phyloP scores from a whole-genome alignment of 495 filamentous ascomycete genomes.

The Podospora pseudopauciseta region DNA sequence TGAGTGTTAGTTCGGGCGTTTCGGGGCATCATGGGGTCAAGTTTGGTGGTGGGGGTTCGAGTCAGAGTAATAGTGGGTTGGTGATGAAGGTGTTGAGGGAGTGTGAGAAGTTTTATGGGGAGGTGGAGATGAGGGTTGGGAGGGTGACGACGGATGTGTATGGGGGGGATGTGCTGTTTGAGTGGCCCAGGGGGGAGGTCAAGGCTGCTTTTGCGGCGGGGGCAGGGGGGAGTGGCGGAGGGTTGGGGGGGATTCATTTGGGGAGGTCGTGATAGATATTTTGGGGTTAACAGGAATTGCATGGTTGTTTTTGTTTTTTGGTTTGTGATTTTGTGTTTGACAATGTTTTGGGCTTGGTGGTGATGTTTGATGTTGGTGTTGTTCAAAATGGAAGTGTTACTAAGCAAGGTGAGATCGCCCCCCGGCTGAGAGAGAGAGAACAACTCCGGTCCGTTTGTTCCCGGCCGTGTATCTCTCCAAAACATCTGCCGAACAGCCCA shows the following conservation, averaged over 20 bases:
- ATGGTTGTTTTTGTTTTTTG: not conserved
- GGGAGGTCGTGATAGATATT: not conserved
- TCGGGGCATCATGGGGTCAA: not conserved
- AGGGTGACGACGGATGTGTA: conserved; percentile 58
- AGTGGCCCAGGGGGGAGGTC: conserved; percentile 53
- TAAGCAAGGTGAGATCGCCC: not conserved
- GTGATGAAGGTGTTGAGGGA: conserved; percentile 75
- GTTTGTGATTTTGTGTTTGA: not conserved
- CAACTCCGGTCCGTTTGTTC: not conserved
- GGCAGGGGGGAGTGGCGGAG: not conserved
- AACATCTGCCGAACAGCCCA: conserved; percentile 9
- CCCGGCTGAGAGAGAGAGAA: not conserved
- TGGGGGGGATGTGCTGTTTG: conserved; percentile 52
- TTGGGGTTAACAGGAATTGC: not conserved
- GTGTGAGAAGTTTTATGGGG: conserved; percentile 74
- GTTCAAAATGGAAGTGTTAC: too few relatives aligned
- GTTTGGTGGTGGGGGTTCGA: conserved; percentile 4
- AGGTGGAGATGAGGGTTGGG: conserved; percentile 66
- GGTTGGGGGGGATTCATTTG: not conserved
- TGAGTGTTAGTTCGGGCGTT: conserved; percentile 8
- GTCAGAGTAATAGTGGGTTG: conserved; percentile 48
- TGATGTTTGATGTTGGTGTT: not conserved
- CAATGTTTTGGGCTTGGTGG: not conserved
- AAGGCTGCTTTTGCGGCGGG: conserved; percentile 47
- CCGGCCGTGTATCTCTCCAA: not conserved